A percentile compares a stretch with the other conserved stretches of the same genome.
These are phyloP conservation scores for Populus trichocarpa DNA, from an alignment of 441 rosid species.

Conservation along the genomic window DNA sequence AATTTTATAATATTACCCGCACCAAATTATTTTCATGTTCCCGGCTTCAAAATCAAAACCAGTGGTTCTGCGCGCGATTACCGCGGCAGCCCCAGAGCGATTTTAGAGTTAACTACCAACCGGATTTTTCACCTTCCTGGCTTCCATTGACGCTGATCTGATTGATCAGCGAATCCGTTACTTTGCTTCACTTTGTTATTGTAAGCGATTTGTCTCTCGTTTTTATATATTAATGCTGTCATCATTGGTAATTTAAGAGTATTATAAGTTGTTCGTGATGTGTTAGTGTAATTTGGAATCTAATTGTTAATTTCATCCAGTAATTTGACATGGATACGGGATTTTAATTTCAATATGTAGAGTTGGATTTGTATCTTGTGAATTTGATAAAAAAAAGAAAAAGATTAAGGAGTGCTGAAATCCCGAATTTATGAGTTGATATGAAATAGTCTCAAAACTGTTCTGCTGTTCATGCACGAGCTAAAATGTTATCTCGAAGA, in stretches of 20 bases:
- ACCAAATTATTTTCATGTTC: not conserved
- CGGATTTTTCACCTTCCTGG: not conserved
- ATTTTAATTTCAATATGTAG: not conserved
- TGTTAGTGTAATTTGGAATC: not conserved
- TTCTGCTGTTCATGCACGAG: not conserved
- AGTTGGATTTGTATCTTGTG: not conserved
- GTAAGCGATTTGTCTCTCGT: not conserved
- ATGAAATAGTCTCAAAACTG: not conserved
- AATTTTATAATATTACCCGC: too few species aligned
- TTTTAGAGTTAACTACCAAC: not conserved
- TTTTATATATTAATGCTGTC: too few species aligned
- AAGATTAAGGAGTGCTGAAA: not conserved
- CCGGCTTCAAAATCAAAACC: not conserved
- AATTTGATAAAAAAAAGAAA: too few species aligned
- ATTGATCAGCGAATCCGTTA: not conserved
- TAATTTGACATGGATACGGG: not conserved
- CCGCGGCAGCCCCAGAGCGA: not conserved
- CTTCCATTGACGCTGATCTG: not conserved
- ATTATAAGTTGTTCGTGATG: not conserved
- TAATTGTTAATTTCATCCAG: not conserved
- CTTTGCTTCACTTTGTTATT: not conserved
- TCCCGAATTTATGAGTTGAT: not conserved
- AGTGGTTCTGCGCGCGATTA: not conserved
- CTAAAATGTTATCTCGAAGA: not conserved
- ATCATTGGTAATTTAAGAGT: not conserved